phyloP scores from a whole-genome alignment of 371 early-diverging fungal genomes.

The Mucor irregularis region DNA sequence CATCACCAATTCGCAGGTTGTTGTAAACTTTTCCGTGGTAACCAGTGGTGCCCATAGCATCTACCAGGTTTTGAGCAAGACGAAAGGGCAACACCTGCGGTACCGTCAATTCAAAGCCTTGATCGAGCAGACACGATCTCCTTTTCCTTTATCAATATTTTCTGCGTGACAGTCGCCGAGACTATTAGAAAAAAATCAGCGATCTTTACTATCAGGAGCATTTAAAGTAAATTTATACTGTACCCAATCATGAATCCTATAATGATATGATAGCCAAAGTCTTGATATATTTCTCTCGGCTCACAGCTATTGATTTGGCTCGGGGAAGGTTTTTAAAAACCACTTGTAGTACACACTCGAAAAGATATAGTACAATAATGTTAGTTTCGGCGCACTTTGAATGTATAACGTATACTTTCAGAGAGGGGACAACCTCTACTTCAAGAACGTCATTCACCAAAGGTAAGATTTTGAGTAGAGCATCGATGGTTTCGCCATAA shows the following conservation, averaged over 20 bases:
- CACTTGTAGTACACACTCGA: constrained; percentile 85
- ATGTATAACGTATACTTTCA: too few species aligned
- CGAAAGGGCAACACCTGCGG: constrained; percentile 98
- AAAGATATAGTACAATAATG: constrained; percentile 29
- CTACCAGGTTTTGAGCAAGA: constrained; percentile 96
- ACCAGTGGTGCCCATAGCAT: constrained; percentile 82
- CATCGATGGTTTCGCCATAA: too few species aligned
- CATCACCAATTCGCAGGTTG: constrained; percentile 79
- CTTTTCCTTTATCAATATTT: constrained; percentile 91
- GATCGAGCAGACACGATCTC: constrained; percentile 95
- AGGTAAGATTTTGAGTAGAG: too few species aligned
- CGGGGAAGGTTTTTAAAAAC: constrained; percentile 83
- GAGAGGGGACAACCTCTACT: too few species aligned
- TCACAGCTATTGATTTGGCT: constrained; percentile 82
- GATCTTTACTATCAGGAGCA: background rate
- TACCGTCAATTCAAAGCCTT: constrained; percentile 64
- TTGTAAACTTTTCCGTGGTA: constrained; percentile 87
- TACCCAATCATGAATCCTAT: constrained; percentile 96
- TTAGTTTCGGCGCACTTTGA: too few species aligned
- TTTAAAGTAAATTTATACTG: constrained; percentile 1
- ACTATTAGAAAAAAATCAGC: constrained; percentile 29
- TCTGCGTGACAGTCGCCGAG: constrained; percentile 99
- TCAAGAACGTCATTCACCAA: too few species aligned
- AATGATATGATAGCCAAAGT: constrained; percentile 98
- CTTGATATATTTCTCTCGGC: constrained; percentile 70